Evolutionary conservation across 352 stramenopile genomes (phyloP).

Genomic region (Phytophthora palmivora): DNA sequence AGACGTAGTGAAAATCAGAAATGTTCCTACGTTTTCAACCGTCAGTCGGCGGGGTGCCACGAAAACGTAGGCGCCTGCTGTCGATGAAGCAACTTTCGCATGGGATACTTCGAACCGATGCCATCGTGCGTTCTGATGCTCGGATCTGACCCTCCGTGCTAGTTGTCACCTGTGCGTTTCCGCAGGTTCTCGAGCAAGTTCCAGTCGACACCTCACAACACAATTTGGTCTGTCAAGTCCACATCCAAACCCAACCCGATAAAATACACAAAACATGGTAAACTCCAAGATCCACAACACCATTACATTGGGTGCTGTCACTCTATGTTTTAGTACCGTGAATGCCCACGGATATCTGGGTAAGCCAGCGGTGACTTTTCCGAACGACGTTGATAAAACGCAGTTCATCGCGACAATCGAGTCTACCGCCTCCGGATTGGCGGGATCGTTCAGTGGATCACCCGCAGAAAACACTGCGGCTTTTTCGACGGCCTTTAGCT

Average conservation of each 20-base stretch:
- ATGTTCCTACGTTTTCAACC: conserved; percentile 18
- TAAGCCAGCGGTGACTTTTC: conserved; percentile 33
- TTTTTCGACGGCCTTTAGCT: conserved; percentile 38
- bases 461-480: conserved; percentile 32
- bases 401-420: conserved; percentile 54
- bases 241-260: neutral
- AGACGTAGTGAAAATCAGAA: conserved; percentile 33
- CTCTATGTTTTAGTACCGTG: conserved; percentile 22
- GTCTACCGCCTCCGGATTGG: conserved; percentile 32
- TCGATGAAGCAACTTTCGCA: conserved; percentile 22
- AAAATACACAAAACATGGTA: conserved; percentile 5
- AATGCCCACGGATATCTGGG: conserved; percentile 47
- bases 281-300: conserved; percentile 22
- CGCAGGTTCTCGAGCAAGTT: neutral
- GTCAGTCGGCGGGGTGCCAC: conserved; percentile 9
- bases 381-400: conserved; percentile 40
- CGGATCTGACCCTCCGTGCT: conserved; percentile 7
- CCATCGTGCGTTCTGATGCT: conserved; percentile 18
- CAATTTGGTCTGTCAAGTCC: conserved; percentile 27
- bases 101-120: conserved; percentile 11
- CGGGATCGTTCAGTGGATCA: conserved; percentile 32
- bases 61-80: conserved; percentile 29
- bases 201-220: conserved; percentile 26
- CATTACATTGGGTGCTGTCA: conserved; percentile 6
- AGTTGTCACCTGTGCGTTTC: conserved; percentile 2